Conservation (phyloP, 2,329 filamentous ascomycete genomes). For the Cladophialophora yegresii region DNA sequence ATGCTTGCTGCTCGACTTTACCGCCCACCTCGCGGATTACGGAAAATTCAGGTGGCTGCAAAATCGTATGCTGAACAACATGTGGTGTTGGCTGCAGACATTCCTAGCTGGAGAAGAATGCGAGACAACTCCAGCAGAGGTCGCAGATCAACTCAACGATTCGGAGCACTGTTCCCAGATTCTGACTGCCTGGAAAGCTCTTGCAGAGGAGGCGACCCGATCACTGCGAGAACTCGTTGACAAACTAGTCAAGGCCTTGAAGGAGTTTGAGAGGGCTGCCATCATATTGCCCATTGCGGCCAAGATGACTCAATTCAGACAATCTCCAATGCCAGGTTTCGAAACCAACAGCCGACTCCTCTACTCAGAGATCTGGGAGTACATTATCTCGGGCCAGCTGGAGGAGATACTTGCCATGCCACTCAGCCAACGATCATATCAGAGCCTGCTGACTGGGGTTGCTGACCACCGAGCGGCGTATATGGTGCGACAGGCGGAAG, state of each 20-base stretch:
- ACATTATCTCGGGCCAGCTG: not conserved
- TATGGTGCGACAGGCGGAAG: not conserved
- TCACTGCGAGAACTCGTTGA: not conserved
- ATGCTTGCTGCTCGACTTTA: not conserved
- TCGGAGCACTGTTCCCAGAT: not conserved
- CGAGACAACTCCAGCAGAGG: not conserved
- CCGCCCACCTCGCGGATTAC: not conserved
- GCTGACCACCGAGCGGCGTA: not conserved
- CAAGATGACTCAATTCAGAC: not conserved
- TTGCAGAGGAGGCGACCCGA: not conserved
- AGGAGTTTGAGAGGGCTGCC: not conserved
- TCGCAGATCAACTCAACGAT: not conserved
- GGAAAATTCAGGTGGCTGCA: not conserved
- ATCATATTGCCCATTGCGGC: slow-evolving; percentile 1
- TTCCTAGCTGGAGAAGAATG: not conserved
- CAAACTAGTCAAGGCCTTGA: not conserved
- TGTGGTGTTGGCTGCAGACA: not conserved
- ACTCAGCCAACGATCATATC: not conserved
- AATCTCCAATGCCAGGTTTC: not conserved
- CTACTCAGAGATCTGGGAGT: slow-evolving; percentile 1
- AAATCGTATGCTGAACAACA: not conserved
- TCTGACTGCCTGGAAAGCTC: not conserved
- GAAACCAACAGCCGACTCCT: not conserved
- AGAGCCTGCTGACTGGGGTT: not conserved
- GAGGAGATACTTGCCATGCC: not conserved